Conservation (phyloP, 1,284 basidiomycete species). For the Irpex sp. region DNA sequence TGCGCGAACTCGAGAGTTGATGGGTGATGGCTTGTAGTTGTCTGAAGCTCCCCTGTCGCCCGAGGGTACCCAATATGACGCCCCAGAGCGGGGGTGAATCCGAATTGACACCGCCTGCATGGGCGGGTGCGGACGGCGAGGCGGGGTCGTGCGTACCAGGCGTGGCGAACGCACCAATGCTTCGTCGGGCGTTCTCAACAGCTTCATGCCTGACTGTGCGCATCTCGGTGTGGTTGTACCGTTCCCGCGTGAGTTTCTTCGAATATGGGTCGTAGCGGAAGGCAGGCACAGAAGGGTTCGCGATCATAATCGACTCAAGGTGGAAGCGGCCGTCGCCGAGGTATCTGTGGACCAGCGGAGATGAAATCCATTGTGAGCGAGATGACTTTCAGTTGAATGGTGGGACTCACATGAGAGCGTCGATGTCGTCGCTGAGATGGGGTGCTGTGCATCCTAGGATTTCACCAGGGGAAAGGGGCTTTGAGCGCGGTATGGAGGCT, state of each 20-base stretch:
- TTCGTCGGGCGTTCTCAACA: slow-evolving; percentile 68
- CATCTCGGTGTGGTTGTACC: slow-evolving; percentile 93
- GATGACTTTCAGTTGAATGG: background rate
- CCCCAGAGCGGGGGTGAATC: slow-evolving; percentile 66
- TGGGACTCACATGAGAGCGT: slow-evolving; percentile 77
- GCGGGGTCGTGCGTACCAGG: slow-evolving; percentile 7
- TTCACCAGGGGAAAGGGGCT: slow-evolving; percentile 94
- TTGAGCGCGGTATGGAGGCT: slow-evolving; percentile 82
- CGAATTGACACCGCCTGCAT: background rate
- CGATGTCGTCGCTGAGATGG: slow-evolving; percentile 70
- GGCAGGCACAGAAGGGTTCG: slow-evolving; percentile 93
- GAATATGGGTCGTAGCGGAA: slow-evolving; percentile 99
- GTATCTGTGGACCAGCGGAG: slow-evolving; percentile 54
- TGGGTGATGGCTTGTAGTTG: slow-evolving; percentile 85
- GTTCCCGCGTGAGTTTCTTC: slow-evolving; percentile 92
- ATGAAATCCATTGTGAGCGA: background rate
- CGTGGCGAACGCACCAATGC: slow-evolving; percentile 39
- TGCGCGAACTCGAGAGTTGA: slow-evolving; percentile 52
- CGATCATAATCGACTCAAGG: slow-evolving; percentile 98
- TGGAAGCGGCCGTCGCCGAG: slow-evolving; percentile 98
- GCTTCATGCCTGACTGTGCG: slow-evolving; percentile 71
- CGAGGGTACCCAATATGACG: slow-evolving; percentile 93
- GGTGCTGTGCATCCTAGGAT: slow-evolving; percentile 98
- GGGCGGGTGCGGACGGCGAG: background rate
- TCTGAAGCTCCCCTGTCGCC: slow-evolving; percentile 89